Evolutionary conservation across 2,329 filamentous ascomycete genomes (phyloP).

Genomic region (Metarhizium humberi): DNA sequence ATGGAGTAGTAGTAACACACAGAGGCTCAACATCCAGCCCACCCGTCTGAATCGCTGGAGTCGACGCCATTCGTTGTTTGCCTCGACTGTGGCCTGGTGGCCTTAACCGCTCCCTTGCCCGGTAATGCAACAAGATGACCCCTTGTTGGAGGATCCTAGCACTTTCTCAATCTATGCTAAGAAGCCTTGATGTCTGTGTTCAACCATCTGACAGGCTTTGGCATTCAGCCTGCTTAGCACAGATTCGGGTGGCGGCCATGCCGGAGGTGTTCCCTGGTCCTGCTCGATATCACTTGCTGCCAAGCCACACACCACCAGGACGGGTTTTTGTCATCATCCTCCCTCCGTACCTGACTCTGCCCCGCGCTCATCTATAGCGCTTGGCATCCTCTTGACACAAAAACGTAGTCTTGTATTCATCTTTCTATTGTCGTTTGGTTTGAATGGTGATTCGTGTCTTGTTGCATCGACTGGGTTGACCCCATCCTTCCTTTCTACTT

Average conservation of each 20-base stretch:
- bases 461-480: background rate
- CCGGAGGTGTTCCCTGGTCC: constrained; percentile 8
- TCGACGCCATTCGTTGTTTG: background rate
- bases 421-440: background rate
- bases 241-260: constrained; percentile 7
- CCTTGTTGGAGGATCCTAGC: background rate
- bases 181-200: background rate
- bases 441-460: background rate
- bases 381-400: background rate
- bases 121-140: constrained; percentile 1
- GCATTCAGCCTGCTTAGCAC: constrained; percentile 5
- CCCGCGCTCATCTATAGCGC: background rate
- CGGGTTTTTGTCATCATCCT: background rate
- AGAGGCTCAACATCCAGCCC: background rate
- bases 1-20: background rate
- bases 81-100: background rate
- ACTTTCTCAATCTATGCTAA: background rate
- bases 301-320: background rate
- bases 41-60: background rate
- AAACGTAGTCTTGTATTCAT: background rate
- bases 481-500: background rate
- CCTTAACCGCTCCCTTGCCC: background rate
- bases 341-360: background rate
- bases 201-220: constrained; percentile 1
- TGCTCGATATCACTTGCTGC: background rate